phyloP scores from a whole-genome alignment of 1,284 basidiomycete species.

The Marasmius sp. region DNA sequence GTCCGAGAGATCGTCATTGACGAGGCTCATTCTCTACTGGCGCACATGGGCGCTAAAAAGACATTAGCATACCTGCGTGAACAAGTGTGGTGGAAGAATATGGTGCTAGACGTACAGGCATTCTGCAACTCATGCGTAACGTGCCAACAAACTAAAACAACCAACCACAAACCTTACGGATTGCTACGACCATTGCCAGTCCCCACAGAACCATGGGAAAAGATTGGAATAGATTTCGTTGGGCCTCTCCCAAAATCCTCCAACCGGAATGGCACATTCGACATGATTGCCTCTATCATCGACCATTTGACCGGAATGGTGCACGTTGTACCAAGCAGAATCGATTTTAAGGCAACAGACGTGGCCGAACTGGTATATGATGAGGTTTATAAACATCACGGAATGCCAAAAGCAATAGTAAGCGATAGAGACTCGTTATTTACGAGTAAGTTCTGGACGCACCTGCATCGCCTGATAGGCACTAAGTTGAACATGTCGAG shows the following conservation, averaged over 20 bases:
- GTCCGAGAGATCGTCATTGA: conserved; percentile 26
- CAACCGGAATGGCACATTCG: conserved; percentile 23
- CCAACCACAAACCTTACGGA: conserved; percentile 24
- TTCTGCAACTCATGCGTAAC: conserved; percentile 26
- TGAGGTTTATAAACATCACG: conserved; percentile 24
- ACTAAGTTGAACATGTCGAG: conserved; percentile 23
- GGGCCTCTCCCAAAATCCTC: conserved; percentile 29
- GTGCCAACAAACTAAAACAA: conserved; percentile 25
- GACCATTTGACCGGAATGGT: conserved; percentile 32
- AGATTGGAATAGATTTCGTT: conserved; percentile 37
- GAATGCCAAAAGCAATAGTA: conserved; percentile 22
- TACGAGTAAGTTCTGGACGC: conserved; percentile 23
- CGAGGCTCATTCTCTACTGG: conserved; percentile 28
- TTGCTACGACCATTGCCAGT: conserved; percentile 23
- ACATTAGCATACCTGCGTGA: conserved; percentile 24
- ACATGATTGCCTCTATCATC: conserved; percentile 32
- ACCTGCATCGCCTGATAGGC: conserved; percentile 22
- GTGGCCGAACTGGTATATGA: conserved; percentile 23
- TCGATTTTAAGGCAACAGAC: conserved; percentile 15
- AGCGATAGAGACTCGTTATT: conserved; percentile 21
- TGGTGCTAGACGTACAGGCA: conserved; percentile 20
- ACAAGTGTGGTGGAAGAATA: conserved; percentile 29
- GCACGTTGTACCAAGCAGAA: conserved; percentile 26
- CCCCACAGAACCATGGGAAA: conserved; percentile 25
- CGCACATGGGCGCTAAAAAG: conserved; percentile 26